Evolutionary conservation across 257 asterid genomes (phyloP).

Genomic region (Leonotis leonurus): DNA sequence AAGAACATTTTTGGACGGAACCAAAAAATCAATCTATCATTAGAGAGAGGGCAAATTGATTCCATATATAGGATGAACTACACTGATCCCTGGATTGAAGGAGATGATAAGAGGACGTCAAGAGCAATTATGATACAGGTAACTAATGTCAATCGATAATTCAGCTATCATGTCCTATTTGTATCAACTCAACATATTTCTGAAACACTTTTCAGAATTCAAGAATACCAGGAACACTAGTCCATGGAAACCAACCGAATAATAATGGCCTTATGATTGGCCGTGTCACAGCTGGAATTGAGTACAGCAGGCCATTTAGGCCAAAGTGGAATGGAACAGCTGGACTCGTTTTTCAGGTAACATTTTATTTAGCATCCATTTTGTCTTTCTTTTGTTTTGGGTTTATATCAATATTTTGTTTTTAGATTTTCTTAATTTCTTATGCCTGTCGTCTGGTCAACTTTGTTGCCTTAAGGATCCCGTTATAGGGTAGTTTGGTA

Average conservation of each 20-base stretch:
- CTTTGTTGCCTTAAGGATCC: conserved; percentile 2
- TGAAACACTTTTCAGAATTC: conserved; percentile 55
- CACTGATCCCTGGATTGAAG: conserved; percentile 97
- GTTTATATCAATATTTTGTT: not conserved
- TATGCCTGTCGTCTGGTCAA: not conserved
- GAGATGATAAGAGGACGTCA: conserved; percentile 95
- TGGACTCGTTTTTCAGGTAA: conserved; percentile 82
- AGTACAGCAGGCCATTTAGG: conserved; percentile 82
- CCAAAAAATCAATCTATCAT: conserved; percentile 86
- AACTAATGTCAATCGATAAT: conserved; percentile 8
- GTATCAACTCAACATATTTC: conserved; percentile 15
- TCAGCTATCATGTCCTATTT: not conserved
- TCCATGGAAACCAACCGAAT: conserved; percentile 83
- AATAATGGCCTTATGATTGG: conserved; percentile 63
- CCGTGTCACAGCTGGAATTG: conserved; percentile 88
- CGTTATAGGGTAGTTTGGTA: too few species aligned
- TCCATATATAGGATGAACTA: conserved; percentile 83
- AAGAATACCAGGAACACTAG: conserved; percentile 91
- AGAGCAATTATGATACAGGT: conserved; percentile 96
- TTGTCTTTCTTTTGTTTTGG: not conserved
- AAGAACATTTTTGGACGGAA: conserved; percentile 92
- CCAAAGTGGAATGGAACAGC: conserved; percentile 96
- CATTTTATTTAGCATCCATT: not conserved
- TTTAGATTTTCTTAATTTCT: conserved; percentile 1
- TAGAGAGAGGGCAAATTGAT: conserved; percentile 95